Conservation (phyloP, 2,329 filamentous ascomycete genomes). For the Metarhizium anisopliae region DNA sequence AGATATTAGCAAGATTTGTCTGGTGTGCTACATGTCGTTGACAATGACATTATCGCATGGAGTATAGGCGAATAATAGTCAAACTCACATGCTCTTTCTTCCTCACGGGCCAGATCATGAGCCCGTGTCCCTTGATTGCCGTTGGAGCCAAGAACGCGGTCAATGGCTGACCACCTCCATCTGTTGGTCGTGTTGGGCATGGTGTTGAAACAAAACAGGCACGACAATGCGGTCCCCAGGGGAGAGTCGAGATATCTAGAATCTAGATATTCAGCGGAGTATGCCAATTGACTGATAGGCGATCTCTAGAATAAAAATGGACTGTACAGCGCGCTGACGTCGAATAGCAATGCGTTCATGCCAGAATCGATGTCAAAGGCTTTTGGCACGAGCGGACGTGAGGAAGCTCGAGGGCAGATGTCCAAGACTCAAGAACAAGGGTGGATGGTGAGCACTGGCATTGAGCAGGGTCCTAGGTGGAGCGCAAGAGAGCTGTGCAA, state of each 20-base stretch:
- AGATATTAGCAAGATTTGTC: not conserved
- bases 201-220: not conserved
- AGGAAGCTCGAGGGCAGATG: too few relatives aligned
- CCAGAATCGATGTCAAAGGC: too few relatives aligned
- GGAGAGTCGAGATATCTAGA: not conserved
- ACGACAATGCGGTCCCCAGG: not conserved
- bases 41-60: not conserved
- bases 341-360: too few relatives aligned
- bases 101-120: constrained; percentile 31
- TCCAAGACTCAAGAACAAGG: too few relatives aligned
- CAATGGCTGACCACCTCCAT: constrained; percentile 21
- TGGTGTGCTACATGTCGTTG: not conserved
- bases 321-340: too few relatives aligned
- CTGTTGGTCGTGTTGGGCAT: constrained; percentile 11
- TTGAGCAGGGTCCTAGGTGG: too few relatives aligned
- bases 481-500: too few relatives aligned
- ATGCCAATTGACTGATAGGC: not conserved
- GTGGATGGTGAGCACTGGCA: too few relatives aligned
- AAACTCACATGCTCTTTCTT: constrained; percentile 34
- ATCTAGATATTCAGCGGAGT: not conserved
- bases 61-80: not conserved
- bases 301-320: too few relatives aligned
- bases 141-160: constrained; percentile 19
- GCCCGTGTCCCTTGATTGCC: constrained; percentile 12
- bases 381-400: too few relatives aligned